These are phyloP conservation scores for Fusarium sublunatum DNA, from an alignment of 2,329 filamentous ascomycete genomes.

Conservation along the genomic window DNA sequence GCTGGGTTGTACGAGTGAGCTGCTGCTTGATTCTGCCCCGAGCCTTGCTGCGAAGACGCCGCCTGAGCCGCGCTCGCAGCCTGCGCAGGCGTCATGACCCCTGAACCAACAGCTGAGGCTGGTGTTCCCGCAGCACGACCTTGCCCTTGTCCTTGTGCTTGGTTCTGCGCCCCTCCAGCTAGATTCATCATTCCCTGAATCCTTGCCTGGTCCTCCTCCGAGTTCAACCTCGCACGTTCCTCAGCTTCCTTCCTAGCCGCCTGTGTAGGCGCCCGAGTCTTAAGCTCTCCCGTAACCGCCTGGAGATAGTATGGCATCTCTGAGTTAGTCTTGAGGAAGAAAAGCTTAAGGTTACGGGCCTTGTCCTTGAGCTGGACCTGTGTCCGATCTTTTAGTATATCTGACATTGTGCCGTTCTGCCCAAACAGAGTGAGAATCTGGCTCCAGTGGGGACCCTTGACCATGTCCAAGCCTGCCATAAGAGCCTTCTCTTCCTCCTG, in stretches of 20 bases:
- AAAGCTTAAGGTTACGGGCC: slow-evolving; percentile 87
- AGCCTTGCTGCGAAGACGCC: slow-evolving; percentile 37
- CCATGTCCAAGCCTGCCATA: slow-evolving; percentile 87
- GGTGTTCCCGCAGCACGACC: slow-evolving; percentile 42
- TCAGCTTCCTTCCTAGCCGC: slow-evolving; percentile 76
- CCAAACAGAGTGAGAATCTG: slow-evolving; percentile 90
- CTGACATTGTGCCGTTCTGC: slow-evolving; percentile 79
- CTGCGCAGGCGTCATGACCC: slow-evolving; percentile 52
- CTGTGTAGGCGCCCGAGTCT: slow-evolving; percentile 82
- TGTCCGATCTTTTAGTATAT: slow-evolving; percentile 87
- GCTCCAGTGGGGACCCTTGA: slow-evolving; percentile 93
- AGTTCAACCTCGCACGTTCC: slow-evolving; percentile 68
- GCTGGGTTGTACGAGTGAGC: slow-evolving; percentile 32
- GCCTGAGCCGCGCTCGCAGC: slow-evolving; percentile 48
- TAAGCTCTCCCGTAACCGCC: slow-evolving; percentile 88
- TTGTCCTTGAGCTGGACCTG: slow-evolving; percentile 96
- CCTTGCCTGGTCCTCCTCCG: slow-evolving; percentile 69
- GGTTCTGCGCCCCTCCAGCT: slow-evolving; percentile 63
- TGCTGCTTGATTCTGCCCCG: slow-evolving; percentile 30
- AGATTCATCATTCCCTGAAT: slow-evolving; percentile 70
- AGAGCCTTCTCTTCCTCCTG: slow-evolving; percentile 90
- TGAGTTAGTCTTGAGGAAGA: slow-evolving; percentile 90
- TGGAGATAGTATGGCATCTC: slow-evolving; percentile 91
- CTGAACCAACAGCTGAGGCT: slow-evolving; percentile 42
- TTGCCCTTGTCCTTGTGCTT: slow-evolving; percentile 49